phyloP scores from a whole-genome alignment of 2,329 filamentous ascomycete genomes.

The Clarireedia hainanense region DNA sequence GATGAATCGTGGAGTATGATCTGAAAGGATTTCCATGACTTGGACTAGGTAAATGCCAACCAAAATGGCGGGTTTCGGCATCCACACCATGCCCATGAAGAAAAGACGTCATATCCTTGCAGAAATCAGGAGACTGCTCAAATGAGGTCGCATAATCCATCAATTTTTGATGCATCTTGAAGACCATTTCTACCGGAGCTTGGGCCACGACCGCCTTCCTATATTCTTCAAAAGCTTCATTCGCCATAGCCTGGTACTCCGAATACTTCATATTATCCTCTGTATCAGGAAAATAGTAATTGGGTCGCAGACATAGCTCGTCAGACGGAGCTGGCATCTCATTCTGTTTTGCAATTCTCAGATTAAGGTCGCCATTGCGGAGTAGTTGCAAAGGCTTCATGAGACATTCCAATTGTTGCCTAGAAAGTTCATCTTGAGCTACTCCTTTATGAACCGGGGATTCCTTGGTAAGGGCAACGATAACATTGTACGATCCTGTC shows the following conservation, averaged over 20 bases:
- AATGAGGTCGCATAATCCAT: not conserved
- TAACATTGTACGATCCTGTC: not conserved
- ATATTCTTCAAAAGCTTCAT: not conserved
- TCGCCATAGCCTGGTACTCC: not conserved
- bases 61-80: conserved; percentile 2
- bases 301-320: not conserved
- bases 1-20: not conserved
- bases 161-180: not conserved
- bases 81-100: not conserved
- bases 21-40: conserved; percentile 7
- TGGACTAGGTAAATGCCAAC: not conserved
- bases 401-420: not conserved
- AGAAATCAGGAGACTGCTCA: not conserved
- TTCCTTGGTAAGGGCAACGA: not conserved
- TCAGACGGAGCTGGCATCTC: not conserved
- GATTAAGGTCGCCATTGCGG: not conserved
- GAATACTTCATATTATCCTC: not conserved
- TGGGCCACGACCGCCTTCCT: not conserved
- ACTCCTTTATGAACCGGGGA: not conserved
- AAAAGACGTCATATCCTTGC: not conserved
- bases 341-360: not conserved
- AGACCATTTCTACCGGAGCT: conserved; percentile 1
- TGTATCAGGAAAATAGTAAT: not conserved
- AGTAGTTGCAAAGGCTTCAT: conserved; percentile 3
- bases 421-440: not conserved